Evolutionary conservation across 164 flowering plant genomes (phyloP).

Genomic region (Chimonanthus praecox): DNA sequence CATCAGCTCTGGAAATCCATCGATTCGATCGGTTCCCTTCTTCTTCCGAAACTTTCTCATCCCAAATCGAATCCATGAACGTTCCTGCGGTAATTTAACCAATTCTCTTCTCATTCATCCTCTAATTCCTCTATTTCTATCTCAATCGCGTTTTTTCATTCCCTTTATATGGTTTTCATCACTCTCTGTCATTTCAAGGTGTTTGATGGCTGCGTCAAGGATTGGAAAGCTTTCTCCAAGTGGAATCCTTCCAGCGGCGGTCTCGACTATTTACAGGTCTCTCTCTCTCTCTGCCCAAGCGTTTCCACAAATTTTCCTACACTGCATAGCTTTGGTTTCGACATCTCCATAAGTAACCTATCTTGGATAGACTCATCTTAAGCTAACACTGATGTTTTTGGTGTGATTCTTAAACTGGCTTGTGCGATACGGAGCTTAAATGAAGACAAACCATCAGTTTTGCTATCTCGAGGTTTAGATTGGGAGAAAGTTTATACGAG

Average conservation of each 20-base stretch:
- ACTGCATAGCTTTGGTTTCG: no score
- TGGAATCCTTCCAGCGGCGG: conserved; percentile 82
- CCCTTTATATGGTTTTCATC: conserved; percentile 42
- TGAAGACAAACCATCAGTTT: no score
- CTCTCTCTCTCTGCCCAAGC: background rate
- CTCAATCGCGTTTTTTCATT: background rate
- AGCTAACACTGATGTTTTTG: no score
- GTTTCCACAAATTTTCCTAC: no score
- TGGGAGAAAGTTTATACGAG: no score
- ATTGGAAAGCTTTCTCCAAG: conserved; percentile 57
- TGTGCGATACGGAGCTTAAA: no score
- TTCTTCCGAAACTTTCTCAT: conserved; percentile 43
- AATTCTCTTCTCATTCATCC: background rate
- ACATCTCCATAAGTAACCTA: no score
- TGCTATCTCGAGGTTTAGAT: no score
- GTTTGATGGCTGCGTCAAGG: conserved; percentile 33
- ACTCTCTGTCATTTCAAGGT: no score
- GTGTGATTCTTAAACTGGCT: no score
- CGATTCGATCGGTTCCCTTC: conserved; percentile 39
- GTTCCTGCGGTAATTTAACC: conserved; percentile 55
- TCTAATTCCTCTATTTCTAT: background rate
- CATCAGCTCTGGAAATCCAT: conserved; percentile 19
- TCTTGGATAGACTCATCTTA: no score
- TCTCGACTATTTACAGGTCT: conserved; percentile 75
- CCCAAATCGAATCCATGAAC: conserved; percentile 59